A percentile compares a stretch with the other conserved stretches of the same genome.
Conservation (phyloP, 2,329 filamentous ascomycete species). For the Cyphellophora europaea region DNA sequence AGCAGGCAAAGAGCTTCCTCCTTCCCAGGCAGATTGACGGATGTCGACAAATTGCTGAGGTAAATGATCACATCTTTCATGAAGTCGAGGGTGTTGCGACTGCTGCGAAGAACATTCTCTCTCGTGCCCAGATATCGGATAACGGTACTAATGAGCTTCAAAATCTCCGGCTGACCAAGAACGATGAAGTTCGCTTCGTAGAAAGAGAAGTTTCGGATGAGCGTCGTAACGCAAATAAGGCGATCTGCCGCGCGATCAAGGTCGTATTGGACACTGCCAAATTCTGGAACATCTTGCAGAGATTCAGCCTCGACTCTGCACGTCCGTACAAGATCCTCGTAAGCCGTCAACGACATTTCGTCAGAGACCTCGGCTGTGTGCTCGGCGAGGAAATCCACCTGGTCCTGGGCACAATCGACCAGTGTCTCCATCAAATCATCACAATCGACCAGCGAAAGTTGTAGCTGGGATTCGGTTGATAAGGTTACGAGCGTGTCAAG, state of each 20-base stretch:
- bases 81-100: constrained; percentile 83
- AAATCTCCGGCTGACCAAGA: constrained; percentile 65
- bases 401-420: constrained; percentile 83
- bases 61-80: constrained; percentile 92
- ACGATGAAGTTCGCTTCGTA: constrained; percentile 64
- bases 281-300: constrained; percentile 61
- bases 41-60: constrained; percentile 77
- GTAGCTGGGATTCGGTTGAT: constrained; percentile 53
- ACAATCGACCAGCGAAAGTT: constrained; percentile 63
- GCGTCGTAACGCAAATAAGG: constrained; percentile 82
- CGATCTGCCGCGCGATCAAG: constrained; percentile 79
- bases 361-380: constrained; percentile 79
- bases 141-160: constrained; percentile 74
- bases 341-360: constrained; percentile 69
- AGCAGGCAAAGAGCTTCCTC: constrained; percentile 82
- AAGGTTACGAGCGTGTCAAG: constrained; percentile 72
- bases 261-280: constrained; percentile 70
- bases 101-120: constrained; percentile 71
- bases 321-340: constrained; percentile 79
- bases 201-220: constrained; percentile 88
- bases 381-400: constrained; percentile 75
- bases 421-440: constrained; percentile 84
- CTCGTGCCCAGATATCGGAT: constrained; percentile 84
- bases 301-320: constrained; percentile 64
- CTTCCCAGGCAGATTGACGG: constrained; percentile 70